Base-by-base conservation (phyloP, 2,329 filamentous ascomycete genomes). In the Aspergillus sp. region DNA sequence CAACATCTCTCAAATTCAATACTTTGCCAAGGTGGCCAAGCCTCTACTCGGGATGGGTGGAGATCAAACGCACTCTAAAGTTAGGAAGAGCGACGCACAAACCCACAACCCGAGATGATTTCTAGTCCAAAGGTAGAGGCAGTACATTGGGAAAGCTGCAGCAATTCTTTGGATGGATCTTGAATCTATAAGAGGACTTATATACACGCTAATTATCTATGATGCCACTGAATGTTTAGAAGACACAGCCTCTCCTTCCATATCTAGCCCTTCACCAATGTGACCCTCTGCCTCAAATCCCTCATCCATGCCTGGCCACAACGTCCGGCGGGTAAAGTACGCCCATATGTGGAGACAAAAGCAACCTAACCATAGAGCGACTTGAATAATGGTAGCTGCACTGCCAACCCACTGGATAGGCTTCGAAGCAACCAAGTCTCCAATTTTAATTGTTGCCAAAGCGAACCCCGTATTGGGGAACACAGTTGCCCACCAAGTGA, bases 231-330 rank as follows among this genome's bases (percentile, higher is more conserved):
- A 36, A 36, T 36, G 12, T 10, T 43, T 43, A 4, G 39, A 43
- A 12, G 39, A 43, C 15, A 43, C 17, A 7, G 28, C 30, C n/a
- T 39, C 30, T 5, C 50, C 50, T 17, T 53, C 32, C 50, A 41
- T 13, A 21, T 53, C 30, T 19, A 39, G 9, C 10, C 13, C 19
- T 2, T 13, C 17, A 13, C 21, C 50, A 4, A 32, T 10, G 1
- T 54, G 30, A 3, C 21, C 21, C 36, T 38, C 36, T 43, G 51
- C 30, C 2, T 36, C 51, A 13, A 54, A 54, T 8, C 51, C 51
- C 51, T 54, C 51, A 41, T 54, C 36, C 51, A 41, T 39, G 3
- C 51, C 32, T 6, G 51, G 51, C 51, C 51, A 54, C 3, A 54
- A 25, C 21, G 13, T n/a, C 4, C 51, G 19, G 2, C 32, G 51